Evolutionary conservation across 1,284 basidiomycete species (phyloP), one percentile per base, ranked within the genome.

Genomic region (Acaromyces ingoldii): DNA sequence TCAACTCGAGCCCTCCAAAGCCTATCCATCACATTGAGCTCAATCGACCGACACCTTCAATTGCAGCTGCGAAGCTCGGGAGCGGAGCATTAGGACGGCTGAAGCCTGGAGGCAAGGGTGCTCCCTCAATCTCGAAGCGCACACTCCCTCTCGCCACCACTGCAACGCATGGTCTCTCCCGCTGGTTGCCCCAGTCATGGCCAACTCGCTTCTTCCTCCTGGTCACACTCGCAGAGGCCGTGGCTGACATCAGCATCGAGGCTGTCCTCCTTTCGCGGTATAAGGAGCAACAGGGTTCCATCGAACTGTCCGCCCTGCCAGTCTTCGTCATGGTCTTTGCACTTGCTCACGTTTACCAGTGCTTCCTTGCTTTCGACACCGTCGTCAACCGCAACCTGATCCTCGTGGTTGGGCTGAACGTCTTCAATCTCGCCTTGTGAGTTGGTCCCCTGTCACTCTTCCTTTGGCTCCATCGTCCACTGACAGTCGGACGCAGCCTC

Each of bases 321-420:
- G 61, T 63, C 11, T 70, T 67, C 33, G 57, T 70, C 41, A 64
- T 65, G 28, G 63, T 66, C 39, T 70, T 70, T 29, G 60, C 60
- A 45, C 42, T 70, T 42, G 67, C 67, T 7, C 65, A 68, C 53
- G 25, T 63, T 25, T 70, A 70, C 36, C 65, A 70, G 24, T 56
- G 65, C 42, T 21, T 67, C 13, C 57, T 70, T 24, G 63, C 61
- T n/a, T 48, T 70, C 13, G 67, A 70, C 43, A 59, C 67, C 5
- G 58, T 59, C 25, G 41, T 61, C 49, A 67, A 67, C 56, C 44
- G 65, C n/a, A 70, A 70, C 51, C 59, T 57, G 5, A 70, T 70
- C 43, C 49, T 67, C 5, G 59, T 70, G 36, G 57, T 66, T 37
- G 65, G 67, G 28, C 41, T 65, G 21, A 52, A 61, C 51, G 51